Conservation (phyloP, 805 yeast genomes). For the Candida peoriensis region DNA sequence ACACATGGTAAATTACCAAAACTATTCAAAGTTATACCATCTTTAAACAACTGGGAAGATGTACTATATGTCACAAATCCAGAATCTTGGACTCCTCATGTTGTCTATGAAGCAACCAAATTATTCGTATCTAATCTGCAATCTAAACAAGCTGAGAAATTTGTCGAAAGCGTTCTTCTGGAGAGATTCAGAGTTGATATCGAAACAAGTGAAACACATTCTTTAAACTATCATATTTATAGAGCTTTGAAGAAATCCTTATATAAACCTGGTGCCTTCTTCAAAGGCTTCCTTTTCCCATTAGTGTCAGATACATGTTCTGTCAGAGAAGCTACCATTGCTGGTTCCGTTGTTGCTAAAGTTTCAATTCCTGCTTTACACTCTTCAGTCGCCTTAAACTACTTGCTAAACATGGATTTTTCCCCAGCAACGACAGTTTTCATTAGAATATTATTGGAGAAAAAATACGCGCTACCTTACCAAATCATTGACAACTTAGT, state of each 20-base stretch:
- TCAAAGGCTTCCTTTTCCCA: constrained; percentile 93
- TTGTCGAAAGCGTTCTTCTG: constrained; percentile 60
- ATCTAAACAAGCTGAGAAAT: constrained; percentile 84
- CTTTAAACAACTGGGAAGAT: constrained; percentile 93
- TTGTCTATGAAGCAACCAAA: constrained; percentile 90
- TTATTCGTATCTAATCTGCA: constrained; percentile 86
- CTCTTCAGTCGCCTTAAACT: constrained; percentile 91
- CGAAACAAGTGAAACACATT: constrained; percentile 69
- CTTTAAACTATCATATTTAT: constrained; percentile 86
- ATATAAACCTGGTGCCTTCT: constrained; percentile 96
- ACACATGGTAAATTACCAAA: constrained; percentile 97
- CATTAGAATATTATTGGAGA: constrained; percentile 83
- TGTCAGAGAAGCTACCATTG: constrained; percentile 90
- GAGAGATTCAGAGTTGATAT: constrained; percentile 70
- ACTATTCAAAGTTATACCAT: constrained; percentile 89
- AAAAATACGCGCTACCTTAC: constrained; percentile 94
- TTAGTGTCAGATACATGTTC: constrained; percentile 85
- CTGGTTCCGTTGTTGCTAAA: constrained; percentile 84
- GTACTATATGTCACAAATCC: constrained; percentile 91
- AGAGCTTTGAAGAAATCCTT: constrained; percentile 88
- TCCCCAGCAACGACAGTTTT: constrained; percentile 87
- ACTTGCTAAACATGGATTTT: constrained; percentile 76
- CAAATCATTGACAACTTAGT: constrained; percentile 94
- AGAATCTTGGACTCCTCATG: constrained; percentile 91
- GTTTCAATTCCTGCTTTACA: constrained; percentile 92